Evolutionary conservation across 2,329 filamentous ascomycete genomes (phyloP), one percentile per base, ranked within the genome.

Genomic region (Colletotrichum karsti): DNA sequence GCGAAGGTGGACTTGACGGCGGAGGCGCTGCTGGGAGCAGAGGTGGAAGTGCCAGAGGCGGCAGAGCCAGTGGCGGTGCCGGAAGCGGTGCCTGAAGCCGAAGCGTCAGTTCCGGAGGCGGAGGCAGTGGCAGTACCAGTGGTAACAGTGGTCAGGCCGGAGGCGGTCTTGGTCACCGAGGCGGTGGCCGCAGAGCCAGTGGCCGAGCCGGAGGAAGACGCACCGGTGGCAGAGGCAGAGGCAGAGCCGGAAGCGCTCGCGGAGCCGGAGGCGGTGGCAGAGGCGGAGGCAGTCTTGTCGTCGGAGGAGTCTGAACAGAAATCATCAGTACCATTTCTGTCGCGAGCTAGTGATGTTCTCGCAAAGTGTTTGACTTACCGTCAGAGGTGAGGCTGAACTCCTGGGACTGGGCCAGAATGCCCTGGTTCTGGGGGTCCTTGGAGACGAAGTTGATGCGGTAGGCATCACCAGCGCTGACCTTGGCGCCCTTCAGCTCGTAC

Each of bases 391-490:
- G 20, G 61, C 9, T 42, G 62, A 69, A 69, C 50, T 42, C 10
- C 24, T 61, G 39, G 10, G 66, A 69, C 62, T 69, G 66, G 15
- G 66, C 66, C 46, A 69, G 66, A 22, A 69, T 60, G 20, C 66
- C 66, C 8, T 54, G 22, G 66, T 61, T 69, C 66, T 60, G 54
- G 48, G 54, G 6, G 54, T 68, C 62, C 37, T 30, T 55, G 46
- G 61, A 65, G 39, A 66, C 4, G 41, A 69, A 48, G 66, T 69
- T 69, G 66, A 69, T 69, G 39, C 55, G 66, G 62, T 61, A 60
- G 28, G 4, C 7, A 18, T 22, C 37, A 24, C 61, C 62, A 12
- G 61, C 30, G 39, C 33, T 18, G 24, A 67, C 13, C 37, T 60
- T 54, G 41, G 30, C 18, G 33, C 15, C 62, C 61, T 65, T 67